Evolutionary conservation across 768 basidiomycete genomes (phyloP), one percentile per base, ranked within the genome.

Genomic region (Suillus subalutaceus): DNA sequence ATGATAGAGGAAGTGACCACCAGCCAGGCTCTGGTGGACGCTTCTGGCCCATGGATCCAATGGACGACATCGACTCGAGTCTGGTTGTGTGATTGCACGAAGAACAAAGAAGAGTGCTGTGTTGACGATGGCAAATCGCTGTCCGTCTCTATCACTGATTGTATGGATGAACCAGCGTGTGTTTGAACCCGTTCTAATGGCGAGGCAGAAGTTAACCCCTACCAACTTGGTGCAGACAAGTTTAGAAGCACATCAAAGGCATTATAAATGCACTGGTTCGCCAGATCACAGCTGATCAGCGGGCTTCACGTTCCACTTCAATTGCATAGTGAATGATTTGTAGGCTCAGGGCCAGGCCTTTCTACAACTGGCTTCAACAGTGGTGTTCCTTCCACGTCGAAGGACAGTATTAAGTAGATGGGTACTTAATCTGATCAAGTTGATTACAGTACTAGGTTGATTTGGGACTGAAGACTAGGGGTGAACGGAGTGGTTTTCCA

Each of bases 21-120:
- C 61, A n/a, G 15, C n/a, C 12, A 48, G 48, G 48, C n/a, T 62
- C 61, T n/a, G 61, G 43, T 55, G 48, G 26, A 32, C 16, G 26
- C 35, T 55, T 32, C 35, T 52, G 30, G 5, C 46, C 26, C 20
- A 40, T 43, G 9, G 32, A 44, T 62, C 30, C 48, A 4, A 56
- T 30, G 18, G 48, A 57, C 50, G 18, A 57, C 30, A 58, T 63
- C 16, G 46, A 55, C 8, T 53, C 26, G 30, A 53, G 52, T 30
- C 16, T 32, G 8, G 52, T 58, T 16, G 62, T 62, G 52, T 52
- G 52, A n/a, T 50, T 32, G 16, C 30, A 18, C 26, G 52, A 52
- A 35, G 62, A 62, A 63, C 4, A 35, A 48, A 13, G 32, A 63
- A 20, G n/a, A 23, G 15, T 32, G 44, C 23, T 30, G 32, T 20